phyloP scores from a whole-genome alignment of 2,329 filamentous ascomycete genomes.

The Dactylellina haptotyla region DNA sequence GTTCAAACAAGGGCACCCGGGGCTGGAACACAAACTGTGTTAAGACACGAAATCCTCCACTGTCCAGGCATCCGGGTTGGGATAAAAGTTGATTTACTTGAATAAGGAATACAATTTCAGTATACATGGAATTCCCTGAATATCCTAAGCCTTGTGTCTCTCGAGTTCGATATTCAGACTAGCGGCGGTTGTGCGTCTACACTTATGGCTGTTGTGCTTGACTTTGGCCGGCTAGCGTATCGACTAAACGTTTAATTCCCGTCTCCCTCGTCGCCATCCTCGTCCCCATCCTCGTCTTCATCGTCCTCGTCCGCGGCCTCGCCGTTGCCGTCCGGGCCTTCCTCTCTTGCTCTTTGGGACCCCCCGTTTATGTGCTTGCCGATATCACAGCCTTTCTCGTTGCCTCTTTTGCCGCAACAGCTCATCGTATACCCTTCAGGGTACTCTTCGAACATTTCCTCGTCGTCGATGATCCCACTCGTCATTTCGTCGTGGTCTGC shows the following conservation, averaged over 20 bases:
- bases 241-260: constrained; percentile 1
- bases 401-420: constrained; percentile 23
- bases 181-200: constrained; percentile 7
- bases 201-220: neutral
- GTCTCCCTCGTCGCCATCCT: constrained; percentile 7
- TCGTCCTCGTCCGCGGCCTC: constrained; percentile 5
- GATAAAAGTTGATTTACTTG: constrained; percentile 33
- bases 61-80: neutral
- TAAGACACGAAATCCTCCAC: constrained; percentile 23
- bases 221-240: neutral
- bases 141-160: neutral
- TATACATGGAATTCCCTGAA: neutral
- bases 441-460: constrained; percentile 24
- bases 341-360: neutral
- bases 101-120: neutral
- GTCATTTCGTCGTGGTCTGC: constrained; percentile 29
- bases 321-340: constrained; percentile 4
- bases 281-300: constrained; percentile 7
- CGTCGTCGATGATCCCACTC: constrained; percentile 25
- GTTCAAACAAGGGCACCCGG: neutral
- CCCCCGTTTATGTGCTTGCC: constrained; percentile 17
- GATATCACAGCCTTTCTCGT: constrained; percentile 21
- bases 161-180: neutral
- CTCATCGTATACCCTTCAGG: constrained; percentile 43
- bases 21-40: neutral